These are phyloP conservation scores for Physcomitrium patens DNA, from an alignment of 225 moss, liverwort and hornwort genomes.

Conservation along the genomic window DNA sequence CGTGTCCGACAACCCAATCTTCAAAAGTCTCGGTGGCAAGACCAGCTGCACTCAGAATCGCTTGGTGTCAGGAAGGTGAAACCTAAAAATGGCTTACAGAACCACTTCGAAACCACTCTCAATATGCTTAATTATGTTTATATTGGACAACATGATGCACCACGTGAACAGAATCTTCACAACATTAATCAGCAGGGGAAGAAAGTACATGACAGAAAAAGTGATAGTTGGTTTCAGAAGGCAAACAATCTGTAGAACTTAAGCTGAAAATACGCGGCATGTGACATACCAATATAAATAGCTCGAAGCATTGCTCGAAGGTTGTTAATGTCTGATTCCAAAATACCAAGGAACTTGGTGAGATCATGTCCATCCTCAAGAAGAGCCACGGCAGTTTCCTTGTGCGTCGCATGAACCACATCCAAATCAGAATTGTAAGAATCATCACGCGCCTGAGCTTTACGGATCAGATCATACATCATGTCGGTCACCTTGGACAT, in stretches of 20 bases:
- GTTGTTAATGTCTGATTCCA: slow-evolving; percentile 79
- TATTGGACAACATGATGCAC: background rate
- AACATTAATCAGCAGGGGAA: background rate
- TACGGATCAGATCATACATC: slow-evolving; percentile 88
- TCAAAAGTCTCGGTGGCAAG: slow-evolving; percentile 86
- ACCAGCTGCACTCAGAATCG: slow-evolving; percentile 69
- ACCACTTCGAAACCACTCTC: slow-evolving; percentile 1
- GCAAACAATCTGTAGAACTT: background rate
- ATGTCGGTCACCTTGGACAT: slow-evolving; percentile 98
- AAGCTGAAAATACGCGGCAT: background rate
- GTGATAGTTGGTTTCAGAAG: background rate
- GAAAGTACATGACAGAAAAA: background rate
- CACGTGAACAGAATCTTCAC: background rate
- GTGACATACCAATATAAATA: slow-evolving; percentile 77
- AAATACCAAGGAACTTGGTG: slow-evolving; percentile 50
- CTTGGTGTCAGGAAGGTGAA: slow-evolving; percentile 19
- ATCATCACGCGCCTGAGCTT: slow-evolving; percentile 83
- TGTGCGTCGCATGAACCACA: slow-evolving; percentile 68
- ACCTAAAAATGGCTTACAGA: background rate
- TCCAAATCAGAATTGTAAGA: slow-evolving; percentile 71
- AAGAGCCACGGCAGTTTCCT: slow-evolving; percentile 64
- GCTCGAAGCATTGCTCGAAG: slow-evolving; percentile 93
- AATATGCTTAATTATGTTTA: slow-evolving; percentile 10
- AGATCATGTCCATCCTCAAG: slow-evolving; percentile 83
- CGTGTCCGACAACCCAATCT: slow-evolving; percentile 96